Base-by-base conservation (phyloP, 768 basidiomycete genomes). In the Mrakia gelida region DNA sequence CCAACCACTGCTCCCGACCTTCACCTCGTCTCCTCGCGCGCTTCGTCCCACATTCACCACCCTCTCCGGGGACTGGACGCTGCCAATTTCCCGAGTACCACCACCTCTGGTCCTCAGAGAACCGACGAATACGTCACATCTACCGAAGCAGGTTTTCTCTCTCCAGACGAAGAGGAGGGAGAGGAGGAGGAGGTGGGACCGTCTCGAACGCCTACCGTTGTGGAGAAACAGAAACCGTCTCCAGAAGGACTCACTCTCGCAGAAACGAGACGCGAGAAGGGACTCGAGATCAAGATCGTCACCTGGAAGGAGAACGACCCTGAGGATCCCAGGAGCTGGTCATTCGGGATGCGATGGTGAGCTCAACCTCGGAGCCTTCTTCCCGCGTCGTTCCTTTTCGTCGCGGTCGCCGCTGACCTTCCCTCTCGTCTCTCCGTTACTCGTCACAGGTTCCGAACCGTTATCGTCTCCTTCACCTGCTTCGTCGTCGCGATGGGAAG, bases 401-500 rank as follows among this genome's bases (percentile, higher is more conserved):
- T 16, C 63, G 18, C 23, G 6, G 8, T 6, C 54, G 21, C 3
- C 54, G 0, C 13, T 67, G 65, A 67, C 38, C 65, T 34, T 34
- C 28, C 43, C 38, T 23, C n/a, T 15, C 16, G 10, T 45, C 2
- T 8, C 45, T 30, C 30, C 26, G 23, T 34, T 34, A 1, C 45
- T 45, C 45, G 38, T 45, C 45, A 45, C 30, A 59, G 81, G 80
- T 63, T 81, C 4, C 71, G 71, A 34, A 80, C 81, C 1, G 1
- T 80, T 21, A 26, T 79, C 49, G 75, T 80, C 0, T 63, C 79
- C 0, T 23, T 71, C 18, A 70, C 74, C 32, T 84, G 84, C 79
- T 81, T 84, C 38, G 79, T 79, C 23, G 81, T 82, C 54, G 83
- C 77, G 23, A 52, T 73, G 15, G 72, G 65, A 0, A 79, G 76